A percentile compares a stretch with the other conserved stretches of the same genome.
Conservation (phyloP, 306 rosid species). For the Vachellia pachyceras region DNA sequence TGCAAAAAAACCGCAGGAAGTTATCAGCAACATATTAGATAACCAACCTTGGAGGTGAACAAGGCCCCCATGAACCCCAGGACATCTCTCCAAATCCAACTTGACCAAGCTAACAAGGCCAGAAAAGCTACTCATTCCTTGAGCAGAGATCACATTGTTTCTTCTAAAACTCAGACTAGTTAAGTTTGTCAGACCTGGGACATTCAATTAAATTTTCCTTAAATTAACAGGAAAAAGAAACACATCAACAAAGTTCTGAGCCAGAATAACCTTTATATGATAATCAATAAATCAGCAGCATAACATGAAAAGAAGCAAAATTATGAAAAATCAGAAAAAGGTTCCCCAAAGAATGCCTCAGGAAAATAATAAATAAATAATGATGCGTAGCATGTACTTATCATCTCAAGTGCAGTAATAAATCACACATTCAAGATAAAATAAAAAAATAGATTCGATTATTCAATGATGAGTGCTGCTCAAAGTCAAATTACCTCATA, state of each 20-base stretch:
- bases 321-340: constrained; percentile 4
- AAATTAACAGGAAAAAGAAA: constrained; percentile 28
- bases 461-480: background rate
- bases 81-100: constrained; percentile 96
- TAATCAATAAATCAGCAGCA: background rate
- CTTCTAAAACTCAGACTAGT: constrained; percentile 84
- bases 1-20: constrained; percentile 9
- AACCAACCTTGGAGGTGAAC: constrained; percentile 77
- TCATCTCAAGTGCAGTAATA: constrained; percentile 21
- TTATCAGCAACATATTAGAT: background rate
- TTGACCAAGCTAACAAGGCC: constrained; percentile 71
- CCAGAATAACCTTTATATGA: constrained; percentile 14
- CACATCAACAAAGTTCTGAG: constrained; percentile 13
- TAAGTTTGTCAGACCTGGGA: constrained; percentile 82
- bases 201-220: constrained; percentile 34
- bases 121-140: constrained; percentile 78
- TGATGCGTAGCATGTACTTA: background rate
- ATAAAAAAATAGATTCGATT: background rate
- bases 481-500: constrained; percentile 4
- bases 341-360: background rate
- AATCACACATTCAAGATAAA: background rate
- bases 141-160: constrained; percentile 79
- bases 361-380: constrained; percentile 17
- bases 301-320: constrained; percentile 1
- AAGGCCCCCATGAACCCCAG: constrained; percentile 89